Evolutionary conservation across 495 filamentous ascomycete species (phyloP).

Genomic region (Xylaria longipes): DNA sequence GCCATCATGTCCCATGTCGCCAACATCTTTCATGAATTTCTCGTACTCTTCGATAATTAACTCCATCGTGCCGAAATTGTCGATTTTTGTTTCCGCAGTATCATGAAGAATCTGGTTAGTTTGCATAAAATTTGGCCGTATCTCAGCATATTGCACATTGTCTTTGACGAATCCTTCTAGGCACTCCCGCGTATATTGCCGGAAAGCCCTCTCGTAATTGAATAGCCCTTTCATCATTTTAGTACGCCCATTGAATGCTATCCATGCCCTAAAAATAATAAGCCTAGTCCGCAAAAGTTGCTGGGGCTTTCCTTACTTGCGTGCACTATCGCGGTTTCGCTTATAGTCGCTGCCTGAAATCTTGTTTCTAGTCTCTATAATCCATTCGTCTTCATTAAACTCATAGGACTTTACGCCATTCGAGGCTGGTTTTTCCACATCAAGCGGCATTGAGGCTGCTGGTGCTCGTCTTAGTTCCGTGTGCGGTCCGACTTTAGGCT

Average conservation of each 20-base stretch:
- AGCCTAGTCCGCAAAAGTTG: slow-evolving; percentile 15
- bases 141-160: slow-evolving; percentile 65
- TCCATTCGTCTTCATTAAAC: slow-evolving; percentile 11
- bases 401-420: background rate
- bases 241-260: slow-evolving; percentile 60
- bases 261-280: slow-evolving; percentile 53
- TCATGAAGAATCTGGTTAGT: slow-evolving; percentile 58
- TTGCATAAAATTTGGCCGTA: slow-evolving; percentile 63
- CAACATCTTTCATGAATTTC: slow-evolving; percentile 47
- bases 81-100: slow-evolving; percentile 47
- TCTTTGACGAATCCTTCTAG: slow-evolving; percentile 58
- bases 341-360: slow-evolving; percentile 7
- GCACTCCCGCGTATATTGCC: slow-evolving; percentile 52
- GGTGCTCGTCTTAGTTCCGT: background rate
- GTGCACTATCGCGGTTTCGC: slow-evolving; percentile 11
- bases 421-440: background rate
- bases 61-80: slow-evolving; percentile 57
- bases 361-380: slow-evolving; percentile 13
- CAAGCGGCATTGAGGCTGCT: background rate
- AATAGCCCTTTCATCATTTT: slow-evolving; percentile 68
- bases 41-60: slow-evolving; percentile 58
- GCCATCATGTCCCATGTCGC: slow-evolving; percentile 36
- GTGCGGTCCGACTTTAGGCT: background rate
- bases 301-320: slow-evolving; percentile 8
- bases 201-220: slow-evolving; percentile 60